Evolutionary conservation across 2,329 filamentous ascomycete species (phyloP), one percentile per base, ranked within the genome.

Genomic region (Alternaria triticina): DNA sequence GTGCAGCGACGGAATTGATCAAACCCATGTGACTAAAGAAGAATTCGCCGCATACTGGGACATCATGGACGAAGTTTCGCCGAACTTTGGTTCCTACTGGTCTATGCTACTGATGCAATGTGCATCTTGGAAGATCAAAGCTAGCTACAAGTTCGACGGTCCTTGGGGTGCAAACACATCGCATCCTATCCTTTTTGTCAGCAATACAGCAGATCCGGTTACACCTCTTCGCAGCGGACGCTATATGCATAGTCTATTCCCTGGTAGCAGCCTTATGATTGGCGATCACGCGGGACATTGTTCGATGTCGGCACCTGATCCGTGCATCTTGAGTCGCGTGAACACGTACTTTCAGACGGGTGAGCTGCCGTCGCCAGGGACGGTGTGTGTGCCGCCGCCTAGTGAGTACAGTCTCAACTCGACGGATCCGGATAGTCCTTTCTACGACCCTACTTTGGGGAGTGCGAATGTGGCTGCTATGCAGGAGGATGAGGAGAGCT

Each of bases 181-280:
- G 6, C 82, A 86, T 65, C 88, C 88, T 0, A 79, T 90, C 30
- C 80, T 90, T 7, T 86, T 88, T 70, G 77, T 89, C 12, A 85
- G 84, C 36, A 89, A 86, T 69, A 85, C 83, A 0, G 81, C 85
- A 13, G 88, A 90, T 60, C 88, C 88, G 0, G 86, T 90, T 1
- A 89, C 87, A 0, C 87, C 87, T 4, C 74, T 89, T 6, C 68
- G 71, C 46, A 82, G 83, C 45, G 85, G 83, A 1, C 70, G 66
- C 23, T 70, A 77, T 43, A 82, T 82, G 80, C 73, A 76, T 5
- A 67, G 55, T 17, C 68, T 74, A 1, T 86, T 86, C 65, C 77
- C 81, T 0, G 82, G 81, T 1, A 83, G 81, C 15, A 74, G 71
- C 3, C 74, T 86, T 6, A 72, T 87, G 4, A 73, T 82, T 25